These are phyloP conservation scores for Leccinum imitatum DNA, from an alignment of 768 basidiomycete species.

Conservation along the genomic window DNA sequence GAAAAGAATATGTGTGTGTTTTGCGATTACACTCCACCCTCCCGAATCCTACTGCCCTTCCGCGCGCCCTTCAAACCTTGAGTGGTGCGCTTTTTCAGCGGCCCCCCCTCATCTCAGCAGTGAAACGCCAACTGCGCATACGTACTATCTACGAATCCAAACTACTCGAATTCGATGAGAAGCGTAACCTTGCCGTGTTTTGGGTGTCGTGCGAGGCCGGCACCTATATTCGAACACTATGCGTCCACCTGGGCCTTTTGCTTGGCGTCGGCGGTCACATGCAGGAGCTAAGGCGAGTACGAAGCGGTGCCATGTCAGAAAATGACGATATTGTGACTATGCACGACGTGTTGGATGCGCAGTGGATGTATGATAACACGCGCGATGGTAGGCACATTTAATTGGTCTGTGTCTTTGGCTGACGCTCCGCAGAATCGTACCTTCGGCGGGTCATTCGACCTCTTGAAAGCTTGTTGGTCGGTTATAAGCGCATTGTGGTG, in stretches of 20 bases:
- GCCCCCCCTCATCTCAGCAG: constrained; percentile 97
- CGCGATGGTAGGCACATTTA: constrained; percentile 69
- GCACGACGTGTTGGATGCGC: constrained; percentile 99
- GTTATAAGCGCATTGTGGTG: constrained; percentile 98
- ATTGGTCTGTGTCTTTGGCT: constrained; percentile 11
- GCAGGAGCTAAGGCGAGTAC: constrained; percentile 95
- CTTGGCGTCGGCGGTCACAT: constrained; percentile 99
- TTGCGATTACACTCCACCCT: constrained; percentile 87
- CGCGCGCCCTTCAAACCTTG: constrained; percentile 92
- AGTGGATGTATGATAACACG: constrained; percentile 97
- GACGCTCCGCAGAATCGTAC: constrained; percentile 73
- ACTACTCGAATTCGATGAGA: constrained; percentile 94
- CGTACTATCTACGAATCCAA: constrained; percentile 97
- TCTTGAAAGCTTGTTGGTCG: constrained; percentile 88
- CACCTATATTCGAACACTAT: constrained; percentile 93
- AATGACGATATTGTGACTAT: constrained; percentile 98
- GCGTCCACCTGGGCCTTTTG: constrained; percentile 92
- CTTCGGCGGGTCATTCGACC: constrained; percentile 93
- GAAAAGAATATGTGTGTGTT: constrained; percentile 98
- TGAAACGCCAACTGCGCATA: constrained; percentile 96
- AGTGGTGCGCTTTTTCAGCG: constrained; percentile 99
- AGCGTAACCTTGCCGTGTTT: constrained; percentile 94
- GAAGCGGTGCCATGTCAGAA: constrained; percentile 95
- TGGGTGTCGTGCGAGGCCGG: constrained; percentile 99
- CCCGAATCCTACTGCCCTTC: constrained; percentile 78